Conservation (phyloP, 768 basidiomycete genomes). For the Trametes elegans region DNA sequence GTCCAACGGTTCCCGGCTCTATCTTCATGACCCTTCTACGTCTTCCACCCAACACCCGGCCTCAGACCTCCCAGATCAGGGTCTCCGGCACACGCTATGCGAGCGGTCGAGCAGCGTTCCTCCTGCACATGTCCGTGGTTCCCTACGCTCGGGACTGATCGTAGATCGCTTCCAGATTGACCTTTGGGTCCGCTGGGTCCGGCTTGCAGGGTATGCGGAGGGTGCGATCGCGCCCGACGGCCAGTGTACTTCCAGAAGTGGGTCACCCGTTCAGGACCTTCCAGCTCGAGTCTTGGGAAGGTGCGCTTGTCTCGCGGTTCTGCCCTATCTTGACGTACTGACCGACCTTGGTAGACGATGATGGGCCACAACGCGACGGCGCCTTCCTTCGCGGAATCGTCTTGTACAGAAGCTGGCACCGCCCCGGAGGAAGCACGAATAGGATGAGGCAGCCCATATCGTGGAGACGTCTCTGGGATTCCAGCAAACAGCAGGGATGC, state of each 20-base stretch:
- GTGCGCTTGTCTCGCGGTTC: background rate
- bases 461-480: too few species aligned
- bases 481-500: too few species aligned
- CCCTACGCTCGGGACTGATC: background rate
- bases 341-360: background rate
- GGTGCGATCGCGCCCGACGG: background rate
- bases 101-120: background rate
- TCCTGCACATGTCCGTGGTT: too few species aligned
- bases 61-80: background rate
- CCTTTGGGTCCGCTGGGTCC: background rate
- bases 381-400: background rate
- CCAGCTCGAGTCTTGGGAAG: background rate
- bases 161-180: slow-evolving; percentile 5
- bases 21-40: background rate
- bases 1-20: background rate
- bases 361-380: background rate
- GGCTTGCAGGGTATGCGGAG: too few species aligned
- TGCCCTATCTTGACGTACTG: slow-evolving; percentile 6
- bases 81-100: background rate
- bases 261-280: too few species aligned
- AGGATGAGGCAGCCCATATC: too few species aligned
- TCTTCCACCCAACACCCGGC: background rate
- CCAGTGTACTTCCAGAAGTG: too few species aligned
- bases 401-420: background rate
- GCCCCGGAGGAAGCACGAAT: background rate